A percentile compares a stretch with the other conserved stretches of the same genome.
Evolutionary conservation across 805 yeast genomes (phyloP).

Genomic region (Metschnikowia lunata): DNA sequence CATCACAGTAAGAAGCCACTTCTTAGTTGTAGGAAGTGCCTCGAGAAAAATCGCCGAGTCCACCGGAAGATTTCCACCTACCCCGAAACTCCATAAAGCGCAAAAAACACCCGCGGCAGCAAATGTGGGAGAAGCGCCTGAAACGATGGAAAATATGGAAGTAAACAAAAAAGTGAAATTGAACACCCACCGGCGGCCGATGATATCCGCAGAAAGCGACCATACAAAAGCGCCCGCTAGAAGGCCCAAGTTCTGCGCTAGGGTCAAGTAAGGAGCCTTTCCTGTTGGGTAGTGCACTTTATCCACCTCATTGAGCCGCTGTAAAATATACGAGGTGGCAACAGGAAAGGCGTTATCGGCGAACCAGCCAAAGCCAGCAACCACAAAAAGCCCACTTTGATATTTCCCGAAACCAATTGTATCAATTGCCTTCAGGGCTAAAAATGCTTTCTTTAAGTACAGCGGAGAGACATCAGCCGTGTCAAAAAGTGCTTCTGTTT

Average conservation of each 20-base stretch:
- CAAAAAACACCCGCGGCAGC: slow-evolving; percentile 20
- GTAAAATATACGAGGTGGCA: slow-evolving; percentile 30
- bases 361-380: slow-evolving; percentile 31
- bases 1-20: slow-evolving; percentile 23
- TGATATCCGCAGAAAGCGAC: slow-evolving; percentile 22
- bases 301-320: slow-evolving; percentile 28
- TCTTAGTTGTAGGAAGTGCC: slow-evolving; percentile 21
- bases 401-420: slow-evolving; percentile 32
- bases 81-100: slow-evolving; percentile 26
- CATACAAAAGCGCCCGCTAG: slow-evolving; percentile 24
- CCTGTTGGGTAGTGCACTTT: slow-evolving; percentile 34
- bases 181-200: slow-evolving; percentile 27
- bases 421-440: slow-evolving; percentile 40
- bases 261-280: slow-evolving; percentile 33
- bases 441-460: slow-evolving; percentile 17
- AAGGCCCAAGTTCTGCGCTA: slow-evolving; percentile 33
- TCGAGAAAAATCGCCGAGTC: slow-evolving; percentile 25
- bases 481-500: slow-evolving; percentile 9
- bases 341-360: slow-evolving; percentile 40
- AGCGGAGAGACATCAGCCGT: slow-evolving; percentile 9
- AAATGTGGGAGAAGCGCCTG: slow-evolving; percentile 22
- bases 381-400: slow-evolving; percentile 22
- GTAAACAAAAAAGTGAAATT: slow-evolving; percentile 24
- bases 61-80: slow-evolving; percentile 25
- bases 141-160: slow-evolving; percentile 20